phyloP scores from a whole-genome alignment of 2,329 filamentous ascomycete genomes.

The Nothophoma quercina region DNA sequence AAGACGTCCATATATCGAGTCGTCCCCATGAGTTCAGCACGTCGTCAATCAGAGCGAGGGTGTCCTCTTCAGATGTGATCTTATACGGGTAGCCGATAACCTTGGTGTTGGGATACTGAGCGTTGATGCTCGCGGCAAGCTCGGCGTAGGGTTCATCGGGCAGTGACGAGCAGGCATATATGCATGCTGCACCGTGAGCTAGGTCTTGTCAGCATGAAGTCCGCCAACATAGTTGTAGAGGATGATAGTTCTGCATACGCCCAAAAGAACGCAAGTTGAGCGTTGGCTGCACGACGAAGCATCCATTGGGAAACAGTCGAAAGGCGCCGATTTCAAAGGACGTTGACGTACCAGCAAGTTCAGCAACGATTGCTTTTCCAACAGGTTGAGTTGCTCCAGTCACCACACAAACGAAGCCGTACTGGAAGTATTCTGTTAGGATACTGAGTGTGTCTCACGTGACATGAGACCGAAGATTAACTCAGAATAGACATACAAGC shows the following conservation, averaged over 20 bases:
- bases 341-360: constrained; percentile 61
- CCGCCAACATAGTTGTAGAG: too few species aligned
- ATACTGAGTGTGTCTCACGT: too few species aligned
- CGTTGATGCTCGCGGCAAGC: constrained; percentile 54
- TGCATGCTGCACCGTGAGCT: constrained; percentile 70
- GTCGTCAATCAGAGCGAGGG: constrained; percentile 68
- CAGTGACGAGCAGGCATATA: constrained; percentile 64
- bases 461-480: too few species aligned
- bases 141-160: constrained; percentile 52
- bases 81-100: constrained; percentile 69
- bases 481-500: constrained; percentile 55
- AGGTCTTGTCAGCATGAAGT: constrained; percentile 9
- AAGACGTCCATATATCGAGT: constrained; percentile 67
- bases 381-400: constrained; percentile 68
- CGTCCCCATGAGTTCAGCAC: constrained; percentile 66
- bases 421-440: constrained; percentile 46
- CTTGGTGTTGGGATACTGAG: constrained; percentile 62
- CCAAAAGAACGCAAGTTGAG: too few species aligned
- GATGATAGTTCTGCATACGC: too few species aligned
- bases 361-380: constrained; percentile 65
- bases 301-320: too few species aligned
- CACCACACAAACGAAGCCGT: constrained; percentile 71
- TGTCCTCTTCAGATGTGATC: constrained; percentile 66
- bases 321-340: too few species aligned
- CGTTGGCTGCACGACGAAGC: too few species aligned